Evolutionary conservation across 2,329 filamentous ascomycete species (phyloP), one percentile per base, ranked within the genome.

Genomic region (Diaporthe ampelina): DNA sequence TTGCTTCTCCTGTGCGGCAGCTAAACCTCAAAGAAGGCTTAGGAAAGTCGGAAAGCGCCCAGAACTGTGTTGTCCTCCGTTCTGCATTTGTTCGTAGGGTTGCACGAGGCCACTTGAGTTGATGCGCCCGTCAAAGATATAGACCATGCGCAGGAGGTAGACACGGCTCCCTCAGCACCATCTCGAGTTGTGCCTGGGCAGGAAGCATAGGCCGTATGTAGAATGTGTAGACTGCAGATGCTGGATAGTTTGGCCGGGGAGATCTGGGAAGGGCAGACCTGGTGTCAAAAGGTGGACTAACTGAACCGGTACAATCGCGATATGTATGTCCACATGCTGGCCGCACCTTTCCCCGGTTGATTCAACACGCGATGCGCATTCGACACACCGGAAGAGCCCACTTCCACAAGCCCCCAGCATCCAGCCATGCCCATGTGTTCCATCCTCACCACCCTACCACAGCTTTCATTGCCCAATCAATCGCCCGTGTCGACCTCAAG

Each of bases 401-500:
- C 4, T 19, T 0, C 13, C 13, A 52, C 48, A 26, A 52, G 21
- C 8, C 21, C 6, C 21, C 24, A 8, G 40, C 40, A n/a, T 32
- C 24, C 40, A 50, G 17, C 15, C n/a, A 26, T 32, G 6, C 2
- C 21, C 35, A 26, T 6, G 26, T 17, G 48, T 26, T 43, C 11
- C 48, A n/a, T 19, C 77, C 9, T n/a, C 8, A 29, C 26, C 32
- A 29, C 17, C 37, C 5, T 17, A 3, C 45, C 29, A 10, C 21
- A 13, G n/a, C 24, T 19, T 35, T 29, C 35, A 11, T 4, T 10
- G 15, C 35, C 17, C n/a, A 2, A 69, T 88, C 81, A 91, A 78
- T 91, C 89, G 1, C 89, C 88, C 5, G 90, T 91, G 77, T 91
- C 90, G 67, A 91, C 88, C 83, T 91, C 90, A 56, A 91, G 82